Evolutionary conservation across 176 grass and related monocot genomes (phyloP).

Genomic region (Rhynchospora breviuscula): DNA sequence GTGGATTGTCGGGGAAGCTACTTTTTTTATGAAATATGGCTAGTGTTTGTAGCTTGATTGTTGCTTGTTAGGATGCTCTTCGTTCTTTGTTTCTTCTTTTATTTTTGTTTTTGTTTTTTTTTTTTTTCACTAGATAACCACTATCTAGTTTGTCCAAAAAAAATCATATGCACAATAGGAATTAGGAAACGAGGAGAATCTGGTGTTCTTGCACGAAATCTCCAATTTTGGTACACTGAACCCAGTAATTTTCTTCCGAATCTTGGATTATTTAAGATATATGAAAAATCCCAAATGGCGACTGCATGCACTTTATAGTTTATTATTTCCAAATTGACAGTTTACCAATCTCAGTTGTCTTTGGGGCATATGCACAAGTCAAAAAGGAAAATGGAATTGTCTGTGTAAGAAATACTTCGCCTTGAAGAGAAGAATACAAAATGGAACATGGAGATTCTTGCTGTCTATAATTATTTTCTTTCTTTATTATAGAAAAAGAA

Average conservation of each 20-base stretch:
- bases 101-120: too few species aligned
- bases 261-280: background rate
- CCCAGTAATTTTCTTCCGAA: background rate
- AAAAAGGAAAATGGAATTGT: background rate
- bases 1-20: too few species aligned
- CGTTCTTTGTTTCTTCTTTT: too few species aligned
- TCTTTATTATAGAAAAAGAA: background rate
- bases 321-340: slow-evolving; percentile 20
- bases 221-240: background rate
- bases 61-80: too few species aligned
- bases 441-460: background rate
- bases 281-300: background rate
- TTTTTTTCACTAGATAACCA: too few species aligned
- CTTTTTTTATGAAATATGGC: too few species aligned
- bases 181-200: background rate
- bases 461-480: background rate
- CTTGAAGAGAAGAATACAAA: slow-evolving; percentile 5
- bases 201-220: background rate
- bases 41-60: too few species aligned
- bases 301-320: background rate
- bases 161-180: too few species aligned
- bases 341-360: background rate
- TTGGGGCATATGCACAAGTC: background rate
- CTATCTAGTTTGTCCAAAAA: too few species aligned
- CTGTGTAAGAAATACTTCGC: background rate